A percentile compares a stretch with the other conserved stretches of the same genome.
Conservation (phyloP, 176 grass and related monocot species). For the Eragrostis curvula region DNA sequence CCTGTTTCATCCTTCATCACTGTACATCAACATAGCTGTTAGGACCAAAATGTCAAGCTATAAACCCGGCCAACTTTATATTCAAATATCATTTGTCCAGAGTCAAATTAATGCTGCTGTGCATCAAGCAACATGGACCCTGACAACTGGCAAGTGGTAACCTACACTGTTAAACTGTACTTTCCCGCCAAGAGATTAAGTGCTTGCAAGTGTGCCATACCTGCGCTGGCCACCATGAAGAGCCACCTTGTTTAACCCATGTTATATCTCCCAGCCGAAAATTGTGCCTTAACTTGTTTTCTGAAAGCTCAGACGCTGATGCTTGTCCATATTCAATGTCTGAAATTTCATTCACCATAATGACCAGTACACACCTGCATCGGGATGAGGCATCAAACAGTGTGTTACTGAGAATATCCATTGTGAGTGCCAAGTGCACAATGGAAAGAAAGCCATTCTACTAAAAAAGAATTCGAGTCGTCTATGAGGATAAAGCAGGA, state of each 20-base stretch:
- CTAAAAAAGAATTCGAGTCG: slow-evolving; percentile 13
- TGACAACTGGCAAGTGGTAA: background rate
- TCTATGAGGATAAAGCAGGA: background rate
- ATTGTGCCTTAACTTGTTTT: slow-evolving; percentile 40
- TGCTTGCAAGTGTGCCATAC: slow-evolving; percentile 46
- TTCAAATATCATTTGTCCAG: background rate
- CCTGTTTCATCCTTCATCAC: slow-evolving; percentile 19
- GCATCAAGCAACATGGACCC: slow-evolving; percentile 15
- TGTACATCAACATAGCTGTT: slow-evolving; percentile 24
- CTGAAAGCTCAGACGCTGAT: slow-evolving; percentile 16
- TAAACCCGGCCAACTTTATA: background rate
- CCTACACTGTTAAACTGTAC: background rate
- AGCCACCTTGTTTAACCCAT: slow-evolving; percentile 68
- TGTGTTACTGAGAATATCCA: background rate
- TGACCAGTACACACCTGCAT: slow-evolving; percentile 33
- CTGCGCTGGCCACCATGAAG: slow-evolving; percentile 95
- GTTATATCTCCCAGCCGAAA: slow-evolving; percentile 72
- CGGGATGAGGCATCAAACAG: slow-evolving; percentile 1
- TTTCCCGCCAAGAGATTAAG: background rate
- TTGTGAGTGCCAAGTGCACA: background rate
- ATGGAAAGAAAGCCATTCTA: slow-evolving; percentile 15
- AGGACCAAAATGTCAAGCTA: background rate
- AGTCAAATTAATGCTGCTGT: background rate
- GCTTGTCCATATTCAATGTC: slow-evolving; percentile 26
- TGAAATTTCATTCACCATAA: slow-evolving; percentile 38